Percentiles rank a stretch among this genome's conserved stretches.
These are phyloP conservation scores for Ceratocystis harringtonii DNA, from an alignment of 2,329 filamentous ascomycete species.

Conservation along the genomic window DNA sequence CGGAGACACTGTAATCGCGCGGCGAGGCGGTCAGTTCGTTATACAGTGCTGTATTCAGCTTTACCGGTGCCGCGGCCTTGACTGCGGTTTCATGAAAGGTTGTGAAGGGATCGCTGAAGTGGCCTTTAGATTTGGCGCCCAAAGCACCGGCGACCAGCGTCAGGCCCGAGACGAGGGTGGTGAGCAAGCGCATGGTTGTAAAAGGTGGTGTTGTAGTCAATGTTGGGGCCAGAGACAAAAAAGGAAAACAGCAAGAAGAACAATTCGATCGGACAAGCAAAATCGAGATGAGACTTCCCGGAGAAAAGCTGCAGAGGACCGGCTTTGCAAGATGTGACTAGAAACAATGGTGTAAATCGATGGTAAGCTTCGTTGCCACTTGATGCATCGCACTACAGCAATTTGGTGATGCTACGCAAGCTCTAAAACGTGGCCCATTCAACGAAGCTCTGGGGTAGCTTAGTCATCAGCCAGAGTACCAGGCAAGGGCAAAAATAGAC, in stretches of 20 bases:
- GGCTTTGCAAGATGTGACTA: not conserved
- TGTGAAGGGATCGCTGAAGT: slow-evolving; percentile 47
- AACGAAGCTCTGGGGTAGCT: slow-evolving; percentile 3
- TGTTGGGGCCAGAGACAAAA: not conserved
- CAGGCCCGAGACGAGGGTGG: slow-evolving; percentile 46
- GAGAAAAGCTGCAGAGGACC: not conserved
- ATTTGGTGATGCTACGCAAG: slow-evolving; percentile 15
- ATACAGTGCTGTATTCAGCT: slow-evolving; percentile 65
- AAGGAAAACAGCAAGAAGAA: not conserved
- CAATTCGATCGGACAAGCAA: not conserved
- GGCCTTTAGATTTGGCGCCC: slow-evolving; percentile 47
- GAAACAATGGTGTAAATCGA: not conserved
- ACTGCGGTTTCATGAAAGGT: slow-evolving; percentile 55
- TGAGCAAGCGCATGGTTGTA: slow-evolving; percentile 52
- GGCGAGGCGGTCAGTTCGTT: slow-evolving; percentile 58
- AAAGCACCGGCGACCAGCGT: slow-evolving; percentile 45
- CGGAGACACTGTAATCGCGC: slow-evolving; percentile 67
- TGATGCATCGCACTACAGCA: slow-evolving; percentile 3
- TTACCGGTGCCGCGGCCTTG: slow-evolving; percentile 49
- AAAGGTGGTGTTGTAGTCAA: not conserved
- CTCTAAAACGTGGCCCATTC: slow-evolving; percentile 18
- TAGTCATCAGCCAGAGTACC: slow-evolving; percentile 4
- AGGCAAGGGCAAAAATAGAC: not conserved
- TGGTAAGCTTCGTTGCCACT: slow-evolving; percentile 7
- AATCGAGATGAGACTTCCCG: not conserved